Percentiles rank a stretch among this genome's conserved stretches.
Conservation (phyloP, 331 rosid genomes). For the Saraca asoca region DNA sequence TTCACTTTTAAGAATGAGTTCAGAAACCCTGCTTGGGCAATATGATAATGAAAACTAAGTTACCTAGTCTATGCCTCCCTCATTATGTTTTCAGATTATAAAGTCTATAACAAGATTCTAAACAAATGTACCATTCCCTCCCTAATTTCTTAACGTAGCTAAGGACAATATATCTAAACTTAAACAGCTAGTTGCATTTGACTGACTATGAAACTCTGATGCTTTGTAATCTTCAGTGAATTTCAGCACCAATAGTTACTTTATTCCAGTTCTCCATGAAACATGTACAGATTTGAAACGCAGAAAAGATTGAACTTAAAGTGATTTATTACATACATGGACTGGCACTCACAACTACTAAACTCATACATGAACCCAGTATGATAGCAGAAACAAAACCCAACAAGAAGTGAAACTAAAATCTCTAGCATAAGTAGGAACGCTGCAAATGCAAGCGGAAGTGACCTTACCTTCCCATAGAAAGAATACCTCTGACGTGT, state of each 20-base stretch:
- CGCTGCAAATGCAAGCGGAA: constrained; percentile 4
- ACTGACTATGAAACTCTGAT: constrained; percentile 26
- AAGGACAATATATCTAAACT: constrained; percentile 17
- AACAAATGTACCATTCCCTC: constrained; percentile 5
- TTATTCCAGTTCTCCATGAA: neutral
- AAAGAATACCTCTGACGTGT: constrained; percentile 91
- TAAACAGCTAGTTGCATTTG: constrained; percentile 19
- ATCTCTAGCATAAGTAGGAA: constrained; percentile 12
- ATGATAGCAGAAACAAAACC: constrained; percentile 9
- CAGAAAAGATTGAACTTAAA: constrained; percentile 6
- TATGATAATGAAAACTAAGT: constrained; percentile 22
- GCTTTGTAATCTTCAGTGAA: constrained; percentile 15
- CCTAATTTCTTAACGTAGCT: neutral
- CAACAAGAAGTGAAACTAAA: neutral
- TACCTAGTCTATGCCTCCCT: neutral
- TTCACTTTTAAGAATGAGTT: constrained; percentile 24
- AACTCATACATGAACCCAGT: constrained; percentile 12
- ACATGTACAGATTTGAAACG: constrained; percentile 1
- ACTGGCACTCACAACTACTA: neutral
- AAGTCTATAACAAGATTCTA: neutral
- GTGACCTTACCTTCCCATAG: constrained; percentile 87
- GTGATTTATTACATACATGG: constrained; percentile 6
- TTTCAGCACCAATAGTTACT: constrained; percentile 5
- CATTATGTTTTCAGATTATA: neutral
- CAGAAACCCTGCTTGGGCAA: constrained; percentile 7